These are phyloP conservation scores for Coriaria nepalensis DNA, from an alignment of 306 rosid species.

Conservation along the genomic window DNA sequence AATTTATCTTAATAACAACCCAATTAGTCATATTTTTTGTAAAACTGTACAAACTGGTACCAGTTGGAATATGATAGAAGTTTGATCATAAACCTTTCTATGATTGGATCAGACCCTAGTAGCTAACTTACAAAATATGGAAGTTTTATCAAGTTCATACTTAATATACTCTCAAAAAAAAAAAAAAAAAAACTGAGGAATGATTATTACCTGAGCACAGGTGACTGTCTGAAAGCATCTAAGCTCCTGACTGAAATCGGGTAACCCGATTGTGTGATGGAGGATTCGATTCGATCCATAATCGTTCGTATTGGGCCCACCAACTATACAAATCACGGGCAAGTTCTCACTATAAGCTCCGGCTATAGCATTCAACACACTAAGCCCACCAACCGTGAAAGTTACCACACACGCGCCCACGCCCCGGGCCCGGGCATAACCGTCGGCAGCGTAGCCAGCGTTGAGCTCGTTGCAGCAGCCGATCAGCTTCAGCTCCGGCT, in stretches of 20 bases:
- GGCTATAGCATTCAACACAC: constrained; percentile 78
- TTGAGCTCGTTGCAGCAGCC: constrained; percentile 95
- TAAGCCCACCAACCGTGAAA: constrained; percentile 87
- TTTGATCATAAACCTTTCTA: too few relatives aligned
- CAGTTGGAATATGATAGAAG: too few relatives aligned
- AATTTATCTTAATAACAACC: too few relatives aligned
- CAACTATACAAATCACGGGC: constrained; percentile 68
- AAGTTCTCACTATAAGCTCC: constrained; percentile 76
- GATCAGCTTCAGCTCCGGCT: constrained; percentile 52
- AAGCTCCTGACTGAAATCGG: constrained; percentile 72
- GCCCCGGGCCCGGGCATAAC: constrained; percentile 70
- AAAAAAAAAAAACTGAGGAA: not conserved
- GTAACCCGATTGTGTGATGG: constrained; percentile 72
- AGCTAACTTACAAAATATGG: too few relatives aligned
- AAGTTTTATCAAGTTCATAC: too few relatives aligned
- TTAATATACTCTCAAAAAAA: too few relatives aligned
- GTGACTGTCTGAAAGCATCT: constrained; percentile 68
- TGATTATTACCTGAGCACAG: constrained; percentile 40
- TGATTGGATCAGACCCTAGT: too few relatives aligned
- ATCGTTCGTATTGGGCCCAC: constrained; percentile 83
- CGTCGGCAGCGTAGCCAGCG: constrained; percentile 86
- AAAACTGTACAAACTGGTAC: too few relatives aligned
- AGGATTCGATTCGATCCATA: constrained; percentile 70
- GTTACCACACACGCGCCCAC: constrained; percentile 81
- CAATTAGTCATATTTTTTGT: too few relatives aligned